Evolutionary conservation across 768 basidiomycete genomes (phyloP).

Genomic region (Mrakia gelida): DNA sequence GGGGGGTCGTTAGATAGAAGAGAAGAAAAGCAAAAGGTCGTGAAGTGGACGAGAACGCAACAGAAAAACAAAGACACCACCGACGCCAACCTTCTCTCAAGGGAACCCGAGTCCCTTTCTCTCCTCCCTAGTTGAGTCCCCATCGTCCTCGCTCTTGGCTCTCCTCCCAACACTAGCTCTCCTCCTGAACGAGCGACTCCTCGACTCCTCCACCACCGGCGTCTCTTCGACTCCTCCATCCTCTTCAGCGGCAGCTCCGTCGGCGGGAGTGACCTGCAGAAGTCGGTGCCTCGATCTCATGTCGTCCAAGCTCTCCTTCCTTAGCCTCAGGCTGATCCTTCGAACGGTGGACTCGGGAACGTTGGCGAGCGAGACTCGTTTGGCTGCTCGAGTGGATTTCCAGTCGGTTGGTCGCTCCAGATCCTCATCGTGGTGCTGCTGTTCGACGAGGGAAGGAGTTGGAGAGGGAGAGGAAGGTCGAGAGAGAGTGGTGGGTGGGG

Average conservation of each 20-base stretch:
- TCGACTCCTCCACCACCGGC: neutral
- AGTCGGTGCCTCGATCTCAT: neutral
- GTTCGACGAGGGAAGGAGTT: neutral
- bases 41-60: neutral
- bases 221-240: neutral
- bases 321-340: conserved; percentile 15
- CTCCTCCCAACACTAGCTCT: neutral
- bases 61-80: neutral
- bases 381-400: conserved; percentile 15
- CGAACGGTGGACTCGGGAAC: conserved; percentile 26
- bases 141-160: neutral
- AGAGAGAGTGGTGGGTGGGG: neutral
- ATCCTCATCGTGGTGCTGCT: neutral
- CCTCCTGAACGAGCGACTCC: neutral
- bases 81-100: no score
- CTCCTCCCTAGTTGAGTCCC: neutral
- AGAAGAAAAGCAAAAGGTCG: no score
- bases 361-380: conserved; percentile 22
- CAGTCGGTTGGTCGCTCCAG: conserved; percentile 19
- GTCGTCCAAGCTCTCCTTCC: neutral
- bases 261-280: neutral
- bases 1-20: neutral
- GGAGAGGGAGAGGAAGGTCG: neutral
- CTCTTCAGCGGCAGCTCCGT: neutral
- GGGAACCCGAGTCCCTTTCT: no score